Conservation (phyloP, 2,329 filamentous ascomycete genomes). For the Stenocarpella maydis region DNA sequence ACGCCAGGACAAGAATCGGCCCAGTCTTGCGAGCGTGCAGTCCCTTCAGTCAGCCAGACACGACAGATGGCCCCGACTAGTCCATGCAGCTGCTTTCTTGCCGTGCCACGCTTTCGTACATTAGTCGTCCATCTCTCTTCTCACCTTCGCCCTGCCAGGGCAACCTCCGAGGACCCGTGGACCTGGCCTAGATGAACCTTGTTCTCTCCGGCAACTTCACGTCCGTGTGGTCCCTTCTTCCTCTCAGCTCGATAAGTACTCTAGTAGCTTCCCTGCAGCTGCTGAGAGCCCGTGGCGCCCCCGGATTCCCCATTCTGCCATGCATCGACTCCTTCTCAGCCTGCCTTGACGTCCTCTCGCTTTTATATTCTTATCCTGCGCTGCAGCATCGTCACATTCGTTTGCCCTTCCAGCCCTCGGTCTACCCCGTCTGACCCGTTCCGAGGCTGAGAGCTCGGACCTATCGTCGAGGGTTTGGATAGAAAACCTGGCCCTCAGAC, state of each 20-base stretch:
- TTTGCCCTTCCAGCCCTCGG: background rate
- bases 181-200: slow-evolving; percentile 23
- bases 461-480: slow-evolving; percentile 7
- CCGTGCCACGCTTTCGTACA: slow-evolving; percentile 22
- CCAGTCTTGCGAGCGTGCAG: slow-evolving; percentile 15
- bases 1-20: background rate
- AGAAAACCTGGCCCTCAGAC: slow-evolving; percentile 16
- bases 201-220: slow-evolving; percentile 11
- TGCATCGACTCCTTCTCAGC: background rate
- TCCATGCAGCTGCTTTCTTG: slow-evolving; percentile 20
- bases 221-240: background rate
- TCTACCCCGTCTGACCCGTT: slow-evolving; percentile 8
- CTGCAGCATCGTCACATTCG: slow-evolving; percentile 15
- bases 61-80: background rate
- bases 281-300: slow-evolving; percentile 18
- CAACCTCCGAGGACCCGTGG: slow-evolving; percentile 19
- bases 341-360: background rate
- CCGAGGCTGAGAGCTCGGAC: slow-evolving; percentile 14
- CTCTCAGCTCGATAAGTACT: slow-evolving; percentile 13
- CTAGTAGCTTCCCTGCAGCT: slow-evolving; percentile 11
- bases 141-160: background rate
- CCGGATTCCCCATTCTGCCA: background rate
- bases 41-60: background rate
- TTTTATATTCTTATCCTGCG: background rate
- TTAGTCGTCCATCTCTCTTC: slow-evolving; percentile 21